Evolutionary conservation across 352 stramenopile species (phyloP), one percentile per base, ranked within the genome.

Genomic region (Blastocystis sp.): DNA sequence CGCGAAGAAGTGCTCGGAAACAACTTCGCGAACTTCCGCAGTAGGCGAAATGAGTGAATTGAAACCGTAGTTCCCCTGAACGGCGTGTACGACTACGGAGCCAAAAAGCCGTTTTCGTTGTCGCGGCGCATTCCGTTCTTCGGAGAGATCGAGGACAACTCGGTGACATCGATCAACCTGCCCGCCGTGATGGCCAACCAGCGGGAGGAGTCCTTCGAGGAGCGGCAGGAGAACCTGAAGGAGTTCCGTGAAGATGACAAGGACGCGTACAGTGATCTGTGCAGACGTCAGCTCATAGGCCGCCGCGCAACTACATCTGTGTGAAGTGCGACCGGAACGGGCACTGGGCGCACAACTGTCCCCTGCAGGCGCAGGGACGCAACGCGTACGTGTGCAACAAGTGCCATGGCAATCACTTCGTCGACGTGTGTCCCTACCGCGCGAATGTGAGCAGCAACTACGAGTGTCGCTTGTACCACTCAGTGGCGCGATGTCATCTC

Each of bases 301-400:
- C 74, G n/a, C 74, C 74, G 38, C 74, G 74, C n/a, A 84, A 84
- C 52, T 84, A 69, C 53, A 41, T 62, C 21, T 84, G 74, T 48
- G 59, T 52, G 10, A 53, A 69, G 21, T 84, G 74, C 45, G 74
- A 62, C 43, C 45, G 60, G 9, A 84, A 84, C 43, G 74, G 74
- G 11, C 74, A 84, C 41, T 84, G 74, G 74, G 48, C 74, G 10
- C 53, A 69, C 74, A 66, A 69, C 4, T 84, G 74, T 41, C n/a
- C 41, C 14, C 28, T 21, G 40, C 74, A 84, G 74, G 48, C n/a
- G 0, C 17, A 38, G 17, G 19, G 66, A 76, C 5, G 48, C 5
- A 14, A 56, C 48, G 66, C n/a, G 21, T 70, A 53, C 52, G 23
- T 84, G 28, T 84, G 74, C 45, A 66, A 45, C 10, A 14, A n/a